Conservation (phyloP, 208 protist species). For the Vickermania ingenoplastis region DNA sequence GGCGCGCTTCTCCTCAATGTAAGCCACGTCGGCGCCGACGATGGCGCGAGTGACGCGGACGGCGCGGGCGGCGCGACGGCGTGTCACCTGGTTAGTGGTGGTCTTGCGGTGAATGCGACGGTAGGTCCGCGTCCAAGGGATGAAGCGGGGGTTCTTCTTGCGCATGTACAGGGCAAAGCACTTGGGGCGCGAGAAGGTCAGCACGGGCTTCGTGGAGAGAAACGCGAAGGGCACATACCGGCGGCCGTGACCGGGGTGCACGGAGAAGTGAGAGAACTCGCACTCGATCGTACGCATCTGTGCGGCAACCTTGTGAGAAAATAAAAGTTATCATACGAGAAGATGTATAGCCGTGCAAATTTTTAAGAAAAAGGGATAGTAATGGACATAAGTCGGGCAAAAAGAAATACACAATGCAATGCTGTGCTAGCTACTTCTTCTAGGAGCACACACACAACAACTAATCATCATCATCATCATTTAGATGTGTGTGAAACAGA, state of each 20-base stretch:
- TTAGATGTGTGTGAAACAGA: too few species aligned
- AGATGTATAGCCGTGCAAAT: constrained; percentile 10
- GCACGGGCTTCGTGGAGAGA: constrained; percentile 90
- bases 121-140: constrained; percentile 91
- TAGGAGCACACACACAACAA: constrained; percentile 4
- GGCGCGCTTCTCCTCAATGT: constrained; percentile 83
- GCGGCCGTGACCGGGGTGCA: constrained; percentile 91
- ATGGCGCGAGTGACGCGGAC: constrained; percentile 73
- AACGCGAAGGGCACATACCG: constrained; percentile 90
- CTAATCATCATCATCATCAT: neutral
- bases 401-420: constrained; percentile 8
- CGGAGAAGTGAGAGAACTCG: constrained; percentile 89
- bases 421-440: neutral
- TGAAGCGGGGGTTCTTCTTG: constrained; percentile 92
- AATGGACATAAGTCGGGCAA: constrained; percentile 12
- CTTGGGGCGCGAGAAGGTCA: constrained; percentile 87
- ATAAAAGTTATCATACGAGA: constrained; percentile 1
- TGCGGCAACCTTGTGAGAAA: constrained; percentile 4
- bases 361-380: neutral
- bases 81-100: constrained; percentile 69
- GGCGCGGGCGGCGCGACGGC: constrained; percentile 71
- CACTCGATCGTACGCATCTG: constrained; percentile 88
- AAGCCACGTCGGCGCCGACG: constrained; percentile 81
- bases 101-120: constrained; percentile 90
- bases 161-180: constrained; percentile 88